A percentile compares a stretch with the other conserved stretches of the same genome.
phyloP scores from a whole-genome alignment of 495 filamentous ascomycete species.

The Hypoxylon intermedium region DNA sequence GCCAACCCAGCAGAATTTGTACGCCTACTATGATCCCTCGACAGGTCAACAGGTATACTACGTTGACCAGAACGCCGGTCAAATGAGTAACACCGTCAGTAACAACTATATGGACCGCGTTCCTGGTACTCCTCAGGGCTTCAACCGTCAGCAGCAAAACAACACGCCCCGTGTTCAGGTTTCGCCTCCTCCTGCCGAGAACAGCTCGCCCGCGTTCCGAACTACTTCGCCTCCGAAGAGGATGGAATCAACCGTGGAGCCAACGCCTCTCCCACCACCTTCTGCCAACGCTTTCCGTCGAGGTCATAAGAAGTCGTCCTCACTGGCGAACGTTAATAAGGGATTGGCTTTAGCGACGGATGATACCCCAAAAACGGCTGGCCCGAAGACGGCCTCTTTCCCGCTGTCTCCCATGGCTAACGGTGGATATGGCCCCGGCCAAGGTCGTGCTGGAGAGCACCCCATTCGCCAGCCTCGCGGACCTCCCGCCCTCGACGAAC shows the following conservation, averaged over 20 bases:
- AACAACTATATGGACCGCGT: slow-evolving; percentile 35
- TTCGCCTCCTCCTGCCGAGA: slow-evolving; percentile 71
- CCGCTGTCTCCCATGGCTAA: slow-evolving; percentile 79
- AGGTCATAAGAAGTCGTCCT: slow-evolving; percentile 89
- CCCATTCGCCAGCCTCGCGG: slow-evolving; percentile 92
- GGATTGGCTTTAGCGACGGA: slow-evolving; percentile 63
- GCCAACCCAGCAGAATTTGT: slow-evolving; percentile 64
- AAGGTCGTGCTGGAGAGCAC: slow-evolving; percentile 91
- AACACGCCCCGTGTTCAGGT: slow-evolving; percentile 72
- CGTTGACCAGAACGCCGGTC: slow-evolving; percentile 56
- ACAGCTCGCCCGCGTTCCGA: slow-evolving; percentile 58
- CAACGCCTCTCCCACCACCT: slow-evolving; percentile 76
- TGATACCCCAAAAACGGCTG: slow-evolving; percentile 65
- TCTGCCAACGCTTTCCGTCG: slow-evolving; percentile 88
- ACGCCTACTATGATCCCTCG: slow-evolving; percentile 80
- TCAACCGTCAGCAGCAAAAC: slow-evolving; percentile 49
- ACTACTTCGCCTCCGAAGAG: slow-evolving; percentile 76
- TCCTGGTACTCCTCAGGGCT: slow-evolving; percentile 41
- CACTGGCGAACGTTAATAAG: slow-evolving; percentile 70
- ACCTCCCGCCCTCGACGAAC: slow-evolving; percentile 89
- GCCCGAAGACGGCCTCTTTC: slow-evolving; percentile 78
- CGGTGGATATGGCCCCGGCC: slow-evolving; percentile 91
- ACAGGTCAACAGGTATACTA: slow-evolving; percentile 80
- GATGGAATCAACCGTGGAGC: slow-evolving; percentile 65
- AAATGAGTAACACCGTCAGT: slow-evolving; percentile 42